These are phyloP conservation scores for Solanum chmielewskii DNA, from an alignment of 257 asterid species.

Conservation along the genomic window DNA sequence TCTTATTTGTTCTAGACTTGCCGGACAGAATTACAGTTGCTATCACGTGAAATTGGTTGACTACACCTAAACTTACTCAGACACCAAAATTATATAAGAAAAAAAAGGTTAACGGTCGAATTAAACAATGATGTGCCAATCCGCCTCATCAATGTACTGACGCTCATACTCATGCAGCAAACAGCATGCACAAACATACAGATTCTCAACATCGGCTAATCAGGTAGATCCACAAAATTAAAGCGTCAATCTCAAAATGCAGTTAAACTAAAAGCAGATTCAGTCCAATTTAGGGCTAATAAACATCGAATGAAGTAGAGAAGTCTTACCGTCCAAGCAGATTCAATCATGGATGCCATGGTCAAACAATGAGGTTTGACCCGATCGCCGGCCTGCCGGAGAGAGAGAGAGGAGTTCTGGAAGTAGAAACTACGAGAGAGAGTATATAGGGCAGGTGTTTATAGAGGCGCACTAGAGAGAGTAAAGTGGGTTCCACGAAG, in stretches of 20 bases:
- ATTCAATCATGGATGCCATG: conserved; percentile 29
- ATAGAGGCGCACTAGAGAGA: background rate
- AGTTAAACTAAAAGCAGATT: background rate
- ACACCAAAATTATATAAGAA: background rate
- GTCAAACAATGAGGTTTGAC: background rate
- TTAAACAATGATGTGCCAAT: background rate
- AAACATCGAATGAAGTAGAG: background rate
- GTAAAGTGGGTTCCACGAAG: background rate
- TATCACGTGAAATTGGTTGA: background rate
- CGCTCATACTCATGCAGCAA: background rate
- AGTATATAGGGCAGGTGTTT: background rate
- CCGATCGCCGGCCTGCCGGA: background rate
- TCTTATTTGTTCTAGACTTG: background rate
- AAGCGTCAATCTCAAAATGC: background rate
- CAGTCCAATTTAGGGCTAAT: background rate
- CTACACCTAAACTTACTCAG: background rate
- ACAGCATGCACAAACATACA: background rate
- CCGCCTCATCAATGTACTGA: background rate
- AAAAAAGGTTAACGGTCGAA: background rate
- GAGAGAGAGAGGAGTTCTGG: background rate
- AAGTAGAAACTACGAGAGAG: background rate
- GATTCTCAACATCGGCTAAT: background rate
- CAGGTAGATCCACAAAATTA: background rate
- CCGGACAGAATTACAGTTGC: background rate
- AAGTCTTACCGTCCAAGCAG: conserved; percentile 38